Percentiles rank a stretch among this genome's conserved stretches.
phyloP scores from a whole-genome alignment of 176 grass and related monocot species.

The Carex myosuroides region DNA sequence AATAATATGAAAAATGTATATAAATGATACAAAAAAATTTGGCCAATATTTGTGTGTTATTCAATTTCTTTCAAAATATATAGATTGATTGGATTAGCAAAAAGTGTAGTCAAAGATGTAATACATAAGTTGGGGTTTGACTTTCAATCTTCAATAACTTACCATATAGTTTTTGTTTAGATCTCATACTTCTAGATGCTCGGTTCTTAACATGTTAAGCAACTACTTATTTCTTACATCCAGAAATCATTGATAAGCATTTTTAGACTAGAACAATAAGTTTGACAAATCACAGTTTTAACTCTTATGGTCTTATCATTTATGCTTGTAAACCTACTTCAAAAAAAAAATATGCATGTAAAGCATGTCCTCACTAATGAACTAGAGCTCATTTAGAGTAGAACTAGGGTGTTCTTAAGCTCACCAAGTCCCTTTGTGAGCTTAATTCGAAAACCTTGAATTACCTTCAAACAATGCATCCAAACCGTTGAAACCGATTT shows the following conservation, averaged over 20 bases:
- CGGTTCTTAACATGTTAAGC: background rate
- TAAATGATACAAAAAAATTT: background rate
- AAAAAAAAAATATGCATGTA: too few species aligned
- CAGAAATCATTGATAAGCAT: background rate
- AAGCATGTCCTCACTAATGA: background rate
- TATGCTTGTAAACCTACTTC: too few species aligned
- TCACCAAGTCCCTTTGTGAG: too few species aligned
- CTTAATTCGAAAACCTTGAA: too few species aligned
- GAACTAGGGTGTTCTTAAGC: too few species aligned
- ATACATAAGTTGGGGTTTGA: background rate
- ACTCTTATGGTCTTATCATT: background rate
- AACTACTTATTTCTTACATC: background rate
- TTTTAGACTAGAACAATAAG: background rate
- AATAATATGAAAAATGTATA: background rate
- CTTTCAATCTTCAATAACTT: background rate
- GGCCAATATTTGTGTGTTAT: background rate
- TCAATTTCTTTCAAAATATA: background rate
- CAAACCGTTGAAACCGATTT: too few species aligned
- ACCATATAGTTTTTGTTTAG: background rate
- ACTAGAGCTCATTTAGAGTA: too few species aligned
- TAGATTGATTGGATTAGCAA: background rate
- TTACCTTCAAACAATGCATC: too few species aligned
- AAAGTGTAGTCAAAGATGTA: background rate
- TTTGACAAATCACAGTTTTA: background rate
- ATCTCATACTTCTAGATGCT: background rate